These are phyloP conservation scores for Penicillium silybi DNA, from an alignment of 495 filamentous ascomycete species.

Conservation along the genomic window DNA sequence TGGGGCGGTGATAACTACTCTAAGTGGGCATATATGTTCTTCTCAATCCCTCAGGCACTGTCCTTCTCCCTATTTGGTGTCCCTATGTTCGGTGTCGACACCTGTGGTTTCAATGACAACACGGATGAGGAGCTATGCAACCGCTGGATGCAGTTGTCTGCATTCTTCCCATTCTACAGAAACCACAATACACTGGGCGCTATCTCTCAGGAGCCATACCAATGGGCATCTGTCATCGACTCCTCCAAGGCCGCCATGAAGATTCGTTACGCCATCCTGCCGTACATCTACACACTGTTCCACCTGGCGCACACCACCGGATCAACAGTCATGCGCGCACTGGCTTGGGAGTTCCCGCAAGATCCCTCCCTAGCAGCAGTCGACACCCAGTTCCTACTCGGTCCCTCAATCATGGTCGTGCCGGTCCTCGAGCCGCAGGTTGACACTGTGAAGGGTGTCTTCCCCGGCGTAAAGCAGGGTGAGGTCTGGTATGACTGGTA, in stretches of 20 bases:
- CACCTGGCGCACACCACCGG: slow-evolving; percentile 64
- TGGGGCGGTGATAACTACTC: slow-evolving; percentile 84
- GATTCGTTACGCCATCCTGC: slow-evolving; percentile 69
- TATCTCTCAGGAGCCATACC: slow-evolving; percentile 69
- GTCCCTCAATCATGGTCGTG: slow-evolving; percentile 63
- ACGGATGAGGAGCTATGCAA: slow-evolving; percentile 71
- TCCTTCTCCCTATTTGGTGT: slow-evolving; percentile 79
- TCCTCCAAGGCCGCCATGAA: slow-evolving; percentile 66
- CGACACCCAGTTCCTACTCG: slow-evolving; percentile 77
- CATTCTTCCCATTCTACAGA: slow-evolving; percentile 87
- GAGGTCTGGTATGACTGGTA: slow-evolving; percentile 86
- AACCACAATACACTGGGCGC: slow-evolving; percentile 71
- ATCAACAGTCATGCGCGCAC: slow-evolving; percentile 73
- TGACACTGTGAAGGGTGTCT: slow-evolving; percentile 67
- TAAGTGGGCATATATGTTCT: slow-evolving; percentile 65
- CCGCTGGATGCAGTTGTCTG: slow-evolving; percentile 81
- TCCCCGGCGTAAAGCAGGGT: slow-evolving; percentile 63
- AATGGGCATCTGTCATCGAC: slow-evolving; percentile 65
- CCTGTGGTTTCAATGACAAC: slow-evolving; percentile 76
- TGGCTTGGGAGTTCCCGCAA: slow-evolving; percentile 79
- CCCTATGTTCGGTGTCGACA: slow-evolving; percentile 83
- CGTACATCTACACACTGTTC: slow-evolving; percentile 82
- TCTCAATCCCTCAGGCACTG: slow-evolving; percentile 76
- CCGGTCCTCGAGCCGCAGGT: slow-evolving; percentile 67
- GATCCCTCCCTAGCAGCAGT: slow-evolving; percentile 65